These are phyloP conservation scores for Hamigera avellanea DNA, from an alignment of 495 filamentous ascomycete genomes.

Conservation along the genomic window DNA sequence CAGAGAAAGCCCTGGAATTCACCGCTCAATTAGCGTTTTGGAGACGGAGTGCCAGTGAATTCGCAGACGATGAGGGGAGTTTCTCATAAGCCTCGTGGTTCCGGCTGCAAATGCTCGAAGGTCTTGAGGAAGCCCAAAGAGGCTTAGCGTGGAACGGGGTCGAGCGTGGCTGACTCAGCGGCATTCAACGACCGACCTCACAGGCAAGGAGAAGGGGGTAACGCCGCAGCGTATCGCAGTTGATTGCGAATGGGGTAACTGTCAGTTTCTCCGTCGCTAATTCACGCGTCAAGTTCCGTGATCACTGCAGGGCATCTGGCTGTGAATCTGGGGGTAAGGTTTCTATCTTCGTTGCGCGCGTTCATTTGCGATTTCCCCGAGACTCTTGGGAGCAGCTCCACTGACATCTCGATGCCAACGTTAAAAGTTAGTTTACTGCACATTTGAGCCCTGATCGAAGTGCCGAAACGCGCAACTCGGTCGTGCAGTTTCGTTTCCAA, in stretches of 20 bases:
- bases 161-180: conserved; percentile 29
- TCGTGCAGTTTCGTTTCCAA: conserved; percentile 1
- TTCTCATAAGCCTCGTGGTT: conserved; percentile 3
- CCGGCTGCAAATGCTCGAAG: too few relatives aligned
- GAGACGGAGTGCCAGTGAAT: not conserved
- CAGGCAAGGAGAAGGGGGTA: conserved; percentile 26
- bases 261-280: conserved; percentile 16
- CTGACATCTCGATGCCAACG: not conserved
- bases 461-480: not conserved
- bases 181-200: conserved; percentile 33
- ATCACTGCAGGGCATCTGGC: conserved; percentile 5
- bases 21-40: not conserved
- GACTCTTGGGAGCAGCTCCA: not conserved
- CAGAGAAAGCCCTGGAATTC: not conserved
- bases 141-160: conserved; percentile 23
- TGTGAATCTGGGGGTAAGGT: conserved; percentile 14
- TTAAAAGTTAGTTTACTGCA: too few relatives aligned
- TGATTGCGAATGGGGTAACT: conserved; percentile 18
- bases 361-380: conserved; percentile 8
- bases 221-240: conserved; percentile 25
- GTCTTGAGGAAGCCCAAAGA: conserved; percentile 20
- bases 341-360: conserved; percentile 11
- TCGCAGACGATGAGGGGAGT: not conserved
- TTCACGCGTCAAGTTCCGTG: conserved; percentile 25
- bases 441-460: too few relatives aligned